phyloP scores from a whole-genome alignment of 164 flowering plant genomes.

The Umbilicus rupestris region DNA sequence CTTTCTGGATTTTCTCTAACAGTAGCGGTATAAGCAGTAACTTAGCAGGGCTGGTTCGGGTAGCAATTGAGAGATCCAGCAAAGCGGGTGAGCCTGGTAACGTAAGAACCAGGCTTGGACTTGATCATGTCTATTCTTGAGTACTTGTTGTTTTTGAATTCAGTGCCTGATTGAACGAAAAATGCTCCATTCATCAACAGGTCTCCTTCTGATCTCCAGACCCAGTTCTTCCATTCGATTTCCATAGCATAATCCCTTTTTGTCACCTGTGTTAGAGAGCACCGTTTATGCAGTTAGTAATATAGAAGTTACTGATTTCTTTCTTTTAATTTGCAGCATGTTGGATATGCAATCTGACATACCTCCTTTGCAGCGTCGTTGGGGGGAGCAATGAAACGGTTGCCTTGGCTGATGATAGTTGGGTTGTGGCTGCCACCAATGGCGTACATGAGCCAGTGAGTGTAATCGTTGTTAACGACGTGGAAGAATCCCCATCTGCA shows the following conservation, averaged over 20 bases:
- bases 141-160: background rate
- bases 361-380: constrained; percentile 47
- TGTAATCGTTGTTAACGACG: constrained; percentile 81
- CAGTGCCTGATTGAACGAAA: constrained; percentile 40
- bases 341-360: background rate
- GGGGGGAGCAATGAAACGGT: constrained; percentile 60
- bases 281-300: background rate
- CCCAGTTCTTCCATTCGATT: constrained; percentile 46
- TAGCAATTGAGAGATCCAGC: constrained; percentile 35
- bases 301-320: background rate
- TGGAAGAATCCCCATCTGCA: constrained; percentile 73
- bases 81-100: constrained; percentile 24
- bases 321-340: background rate
- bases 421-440: constrained; percentile 80
- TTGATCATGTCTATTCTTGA: constrained; percentile 23
- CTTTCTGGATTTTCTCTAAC: background rate
- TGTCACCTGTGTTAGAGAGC: constrained; percentile 32
- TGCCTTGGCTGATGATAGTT: constrained; percentile 81
- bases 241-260: constrained; percentile 51
- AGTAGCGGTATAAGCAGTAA: background rate
- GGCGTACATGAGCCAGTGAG: constrained; percentile 88
- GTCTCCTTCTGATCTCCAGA: constrained; percentile 70
- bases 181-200: constrained; percentile 59
- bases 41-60: constrained; percentile 20
- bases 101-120: constrained; percentile 27